Percentiles rank a stretch among this genome's conserved stretches.
Evolutionary conservation across 257 asterid genomes (phyloP).

Genomic region (Solanum infundibuliforme): DNA sequence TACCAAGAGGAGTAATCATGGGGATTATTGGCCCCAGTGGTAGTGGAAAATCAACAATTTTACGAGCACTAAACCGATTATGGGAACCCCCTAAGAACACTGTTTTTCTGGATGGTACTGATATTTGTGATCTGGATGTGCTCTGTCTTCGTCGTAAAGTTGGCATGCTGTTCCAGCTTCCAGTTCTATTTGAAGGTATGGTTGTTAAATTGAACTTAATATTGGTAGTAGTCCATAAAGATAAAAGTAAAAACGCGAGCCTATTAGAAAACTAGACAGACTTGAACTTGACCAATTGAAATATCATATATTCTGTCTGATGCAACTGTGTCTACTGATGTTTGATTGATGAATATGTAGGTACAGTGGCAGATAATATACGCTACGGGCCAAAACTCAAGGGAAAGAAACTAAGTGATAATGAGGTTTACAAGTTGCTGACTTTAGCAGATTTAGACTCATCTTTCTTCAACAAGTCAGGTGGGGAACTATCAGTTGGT

Average conservation of each 20-base stretch:
- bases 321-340: neutral
- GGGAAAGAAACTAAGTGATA: constrained; percentile 47
- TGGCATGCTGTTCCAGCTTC: constrained; percentile 76
- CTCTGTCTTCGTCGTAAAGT: constrained; percentile 54
- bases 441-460: constrained; percentile 67
- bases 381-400: constrained; percentile 58
- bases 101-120: constrained; percentile 55
- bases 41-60: constrained; percentile 67
- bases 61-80: constrained; percentile 59
- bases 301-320: neutral
- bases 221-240: neutral
- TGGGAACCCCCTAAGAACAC: constrained; percentile 64
- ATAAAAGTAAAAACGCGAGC: neutral
- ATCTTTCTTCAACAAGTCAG: constrained; percentile 47
- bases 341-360: constrained; percentile 7
- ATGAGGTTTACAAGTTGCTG: constrained; percentile 44
- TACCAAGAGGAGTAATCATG: constrained; percentile 52
- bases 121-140: constrained; percentile 51
- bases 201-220: neutral
- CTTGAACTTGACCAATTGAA: neutral
- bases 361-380: constrained; percentile 63
- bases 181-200: constrained; percentile 64
- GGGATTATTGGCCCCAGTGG: constrained; percentile 86
- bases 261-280: neutral
- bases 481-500: constrained; percentile 62